These are phyloP conservation scores for Penicillium sp. DNA, from an alignment of 2,329 filamentous ascomycete genomes.

Conservation along the genomic window DNA sequence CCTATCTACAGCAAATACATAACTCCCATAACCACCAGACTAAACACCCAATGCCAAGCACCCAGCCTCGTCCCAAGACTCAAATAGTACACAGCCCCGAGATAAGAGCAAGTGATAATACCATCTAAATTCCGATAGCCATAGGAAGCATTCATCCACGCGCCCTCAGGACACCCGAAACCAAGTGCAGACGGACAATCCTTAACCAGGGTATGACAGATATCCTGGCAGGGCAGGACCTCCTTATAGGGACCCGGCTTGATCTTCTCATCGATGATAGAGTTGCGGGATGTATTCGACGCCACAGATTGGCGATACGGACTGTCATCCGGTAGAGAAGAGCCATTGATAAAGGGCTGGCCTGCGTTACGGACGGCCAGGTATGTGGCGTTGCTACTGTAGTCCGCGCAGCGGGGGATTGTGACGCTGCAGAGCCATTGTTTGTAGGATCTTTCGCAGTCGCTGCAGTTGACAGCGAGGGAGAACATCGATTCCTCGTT, in stretches of 20 bases:
- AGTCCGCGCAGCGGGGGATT: slow-evolving; percentile 87
- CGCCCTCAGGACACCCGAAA: slow-evolving; percentile 62
- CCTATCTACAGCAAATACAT: background rate
- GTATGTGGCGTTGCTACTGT: slow-evolving; percentile 48
- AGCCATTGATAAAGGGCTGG: slow-evolving; percentile 63
- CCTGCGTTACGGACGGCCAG: slow-evolving; percentile 64
- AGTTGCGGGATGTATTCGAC: slow-evolving; percentile 56
- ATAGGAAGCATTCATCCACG: slow-evolving; percentile 46
- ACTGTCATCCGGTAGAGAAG: slow-evolving; percentile 39
- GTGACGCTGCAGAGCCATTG: slow-evolving; percentile 88
- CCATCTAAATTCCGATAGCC: slow-evolving; percentile 35
- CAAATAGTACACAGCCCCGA: slow-evolving; percentile 50
- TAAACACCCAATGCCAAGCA: slow-evolving; percentile 12
- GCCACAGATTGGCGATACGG: slow-evolving; percentile 31
- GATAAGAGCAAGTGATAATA: slow-evolving; percentile 52
- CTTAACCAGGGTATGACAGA: slow-evolving; percentile 78
- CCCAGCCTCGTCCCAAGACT: slow-evolving; percentile 27
- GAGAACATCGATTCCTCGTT: slow-evolving; percentile 67
- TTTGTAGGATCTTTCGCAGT: slow-evolving; percentile 78
- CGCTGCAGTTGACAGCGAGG: slow-evolving; percentile 62
- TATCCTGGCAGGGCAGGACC: slow-evolving; percentile 73
- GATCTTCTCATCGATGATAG: slow-evolving; percentile 61
- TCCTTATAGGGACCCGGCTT: slow-evolving; percentile 88
- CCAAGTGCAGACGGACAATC: slow-evolving; percentile 69
- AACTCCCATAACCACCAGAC: slow-evolving; percentile 11